Base-by-base conservation (phyloP, 495 filamentous ascomycete species). In the Oidiodendron maius region DNA sequence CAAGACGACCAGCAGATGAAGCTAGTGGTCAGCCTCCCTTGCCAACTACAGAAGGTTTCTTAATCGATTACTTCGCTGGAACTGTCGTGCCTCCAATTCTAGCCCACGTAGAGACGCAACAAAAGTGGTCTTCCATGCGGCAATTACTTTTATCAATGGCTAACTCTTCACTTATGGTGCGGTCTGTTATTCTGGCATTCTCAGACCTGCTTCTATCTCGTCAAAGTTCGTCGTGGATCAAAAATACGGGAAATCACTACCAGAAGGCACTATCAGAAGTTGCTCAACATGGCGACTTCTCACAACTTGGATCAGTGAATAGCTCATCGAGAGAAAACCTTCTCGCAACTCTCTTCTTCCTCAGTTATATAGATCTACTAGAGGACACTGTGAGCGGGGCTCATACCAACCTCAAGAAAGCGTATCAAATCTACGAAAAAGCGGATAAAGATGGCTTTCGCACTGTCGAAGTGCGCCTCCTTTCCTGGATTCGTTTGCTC, bases 401-500 rank as follows among this genome's bases (percentile, higher is more conserved):
- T 13, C 60, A 61, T 24, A 24, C 53, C 9, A 51, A 62, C 20
- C 56, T 66, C 15, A 58, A 63, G 40, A 42, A 48, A 35, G 50
- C 52, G 18, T 55, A 60, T 25, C 44, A 48, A 13, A 43, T 55
- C 11, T 62, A 51, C 30, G 48, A 51, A 28, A 42, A 46, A 20
- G 46, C 54, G 28, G 57, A 58, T 26, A 62, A 60, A 25, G 32
- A 45, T 12, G 43, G 49, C 5, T 44, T 59, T 22, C 37, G 48
- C 3, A 45, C 51, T 10, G 44, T 57, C 35, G 61, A 66, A 28
- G 52, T 55, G 44, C 57, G 41, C 24, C 22, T 52, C 9, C 51
- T 69, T 21, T 62, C 63, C 22, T 68, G 67, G 67, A 49, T 68
- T 18, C 59, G 65, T 3, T 46, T 70, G 4, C 39, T 70, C 15